phyloP scores from a whole-genome alignment of 305 asterid genomes.

The Solanum hybrid region DNA sequence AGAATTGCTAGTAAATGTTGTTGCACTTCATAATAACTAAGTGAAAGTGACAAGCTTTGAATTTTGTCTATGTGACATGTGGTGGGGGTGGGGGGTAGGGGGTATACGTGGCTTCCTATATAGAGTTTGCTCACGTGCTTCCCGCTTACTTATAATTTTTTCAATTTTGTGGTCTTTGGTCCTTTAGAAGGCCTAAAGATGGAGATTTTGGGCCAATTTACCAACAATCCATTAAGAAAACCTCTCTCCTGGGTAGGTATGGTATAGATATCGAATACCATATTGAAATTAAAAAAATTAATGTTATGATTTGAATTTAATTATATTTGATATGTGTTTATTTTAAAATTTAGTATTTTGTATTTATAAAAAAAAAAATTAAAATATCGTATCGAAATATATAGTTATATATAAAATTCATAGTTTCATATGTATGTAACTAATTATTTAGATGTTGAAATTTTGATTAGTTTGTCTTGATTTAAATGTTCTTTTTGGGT shows the following conservation, averaged over 20 bases:
- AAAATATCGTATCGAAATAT: no score
- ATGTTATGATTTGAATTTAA: accelerated
- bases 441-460: no score
- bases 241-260: no score
- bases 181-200: neutral
- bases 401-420: no score
- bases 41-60: neutral
- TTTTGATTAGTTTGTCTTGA: no score
- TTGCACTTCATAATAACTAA: neutral
- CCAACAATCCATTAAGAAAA: neutral
- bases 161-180: neutral
- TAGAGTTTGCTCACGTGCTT: neutral
- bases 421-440: no score
- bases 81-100: no score
- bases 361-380: no score
- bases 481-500: no score
- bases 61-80: neutral
- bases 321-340: no score
- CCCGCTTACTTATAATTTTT: neutral
- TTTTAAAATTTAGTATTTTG: no score
- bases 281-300: accelerated
- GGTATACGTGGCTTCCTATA: neutral
- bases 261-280: neutral
- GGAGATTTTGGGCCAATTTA: neutral
- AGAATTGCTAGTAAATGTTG: neutral